phyloP scores from a whole-genome alignment of 1,139 yeast species.

The Groenewaldozyma sp. region DNA sequence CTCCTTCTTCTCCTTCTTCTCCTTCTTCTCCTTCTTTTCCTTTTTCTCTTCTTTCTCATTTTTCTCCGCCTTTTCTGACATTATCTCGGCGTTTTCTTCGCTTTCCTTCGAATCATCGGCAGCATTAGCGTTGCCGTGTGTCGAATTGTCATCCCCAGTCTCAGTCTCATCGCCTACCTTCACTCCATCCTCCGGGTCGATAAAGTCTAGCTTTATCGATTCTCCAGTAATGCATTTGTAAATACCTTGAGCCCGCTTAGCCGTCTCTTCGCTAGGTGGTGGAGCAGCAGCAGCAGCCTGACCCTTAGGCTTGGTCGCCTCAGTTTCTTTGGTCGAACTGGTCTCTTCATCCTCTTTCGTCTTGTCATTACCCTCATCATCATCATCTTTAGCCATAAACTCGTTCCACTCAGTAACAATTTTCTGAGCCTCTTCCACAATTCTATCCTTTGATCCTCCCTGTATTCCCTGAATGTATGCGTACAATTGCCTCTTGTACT shows the following conservation, averaged over 20 bases:
- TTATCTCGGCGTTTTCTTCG: slow-evolving; percentile 27
- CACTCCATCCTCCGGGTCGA: slow-evolving; percentile 6
- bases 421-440: slow-evolving; percentile 43
- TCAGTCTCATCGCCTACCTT: slow-evolving; percentile 10
- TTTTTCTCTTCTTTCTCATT: slow-evolving; percentile 29
- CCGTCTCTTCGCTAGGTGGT: slow-evolving; percentile 25
- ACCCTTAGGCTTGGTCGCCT: slow-evolving; percentile 8
- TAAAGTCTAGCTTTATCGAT: no score
- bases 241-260: slow-evolving; percentile 25
- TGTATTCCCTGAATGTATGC: slow-evolving; percentile 59
- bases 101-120: slow-evolving; percentile 26
- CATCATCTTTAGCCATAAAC: slow-evolving; percentile 29
- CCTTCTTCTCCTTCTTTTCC: slow-evolving; percentile 11
- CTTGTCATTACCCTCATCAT: slow-evolving; percentile 13
- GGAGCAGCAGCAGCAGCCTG: slow-evolving; percentile 6
- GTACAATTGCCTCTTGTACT: slow-evolving; percentile 47
- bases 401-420: slow-evolving; percentile 52
- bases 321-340: slow-evolving; percentile 5
- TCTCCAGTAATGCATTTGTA: slow-evolving; percentile 21
- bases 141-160: slow-evolving; percentile 8
- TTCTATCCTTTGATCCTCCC: slow-evolving; percentile 60
- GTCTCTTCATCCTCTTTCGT: slow-evolving; percentile 7
- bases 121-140: slow-evolving; percentile 11
- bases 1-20: slow-evolving; percentile 4
- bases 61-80: slow-evolving; percentile 27